A percentile compares a stretch with the other conserved stretches of the same genome.
Evolutionary conservation across 73 alveolate species (phyloP).

Genomic region (Stentor roeselii): DNA sequence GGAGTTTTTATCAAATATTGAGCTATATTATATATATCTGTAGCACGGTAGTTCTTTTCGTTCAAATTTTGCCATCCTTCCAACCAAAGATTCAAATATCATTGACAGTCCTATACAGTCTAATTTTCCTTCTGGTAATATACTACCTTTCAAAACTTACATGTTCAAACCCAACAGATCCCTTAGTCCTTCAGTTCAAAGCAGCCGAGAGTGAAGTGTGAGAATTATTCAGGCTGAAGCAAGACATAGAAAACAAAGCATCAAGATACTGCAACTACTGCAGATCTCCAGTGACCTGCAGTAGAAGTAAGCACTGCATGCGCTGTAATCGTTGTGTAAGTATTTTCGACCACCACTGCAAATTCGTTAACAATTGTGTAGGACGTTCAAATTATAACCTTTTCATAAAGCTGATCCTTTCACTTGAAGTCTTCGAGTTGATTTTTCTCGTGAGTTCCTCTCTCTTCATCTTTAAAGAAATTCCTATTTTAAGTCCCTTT

Average conservation of each 20-base stretch:
- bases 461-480: too few relatives aligned
- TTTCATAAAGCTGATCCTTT: slow-evolving; percentile 26
- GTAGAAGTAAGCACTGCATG: slow-evolving; percentile 15
- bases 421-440: not conserved
- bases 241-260: not conserved
- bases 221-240: not conserved
- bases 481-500: too few relatives aligned
- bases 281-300: not conserved
- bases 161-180: not conserved
- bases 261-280: not conserved
- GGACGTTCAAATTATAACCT: slow-evolving; percentile 37
- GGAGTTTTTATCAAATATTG: not conserved
- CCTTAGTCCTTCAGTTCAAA: not conserved
- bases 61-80: not conserved
- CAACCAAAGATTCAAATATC: not conserved
- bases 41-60: not conserved
- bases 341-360: slow-evolving; percentile 15
- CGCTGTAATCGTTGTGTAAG: not conserved
- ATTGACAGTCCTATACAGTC: not conserved
- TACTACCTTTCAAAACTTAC: not conserved
- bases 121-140: not conserved
- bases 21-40: not conserved
- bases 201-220: not conserved
- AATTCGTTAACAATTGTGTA: slow-evolving; percentile 14
- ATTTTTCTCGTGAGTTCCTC: not conserved